Conservation (phyloP, 2,329 filamentous ascomycete genomes). For the Trichoderma atrobrunneum region DNA sequence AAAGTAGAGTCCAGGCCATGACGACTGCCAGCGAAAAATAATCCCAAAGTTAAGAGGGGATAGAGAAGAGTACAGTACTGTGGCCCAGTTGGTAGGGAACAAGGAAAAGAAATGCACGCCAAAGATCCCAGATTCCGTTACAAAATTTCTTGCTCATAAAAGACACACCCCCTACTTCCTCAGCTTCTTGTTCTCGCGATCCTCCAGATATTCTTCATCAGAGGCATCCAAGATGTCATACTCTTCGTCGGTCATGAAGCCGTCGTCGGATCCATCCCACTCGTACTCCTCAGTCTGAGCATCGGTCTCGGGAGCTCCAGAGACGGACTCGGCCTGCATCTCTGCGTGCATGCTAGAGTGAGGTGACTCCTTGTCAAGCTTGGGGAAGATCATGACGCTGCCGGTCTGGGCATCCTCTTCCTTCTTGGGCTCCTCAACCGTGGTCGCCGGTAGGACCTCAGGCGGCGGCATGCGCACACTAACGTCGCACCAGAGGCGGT, state of each 20-base stretch:
- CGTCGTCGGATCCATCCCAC: slow-evolving; percentile 63
- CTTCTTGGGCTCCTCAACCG: slow-evolving; percentile 30
- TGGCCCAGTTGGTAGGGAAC: background rate
- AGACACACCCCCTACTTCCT: slow-evolving; percentile 34
- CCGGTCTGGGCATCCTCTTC: slow-evolving; percentile 32
- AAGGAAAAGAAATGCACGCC: slow-evolving; percentile 9
- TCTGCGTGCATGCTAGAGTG: slow-evolving; percentile 72
- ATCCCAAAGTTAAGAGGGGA: background rate
- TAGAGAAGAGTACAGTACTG: slow-evolving; percentile 13
- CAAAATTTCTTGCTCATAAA: background rate
- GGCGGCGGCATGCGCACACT: slow-evolving; percentile 53
- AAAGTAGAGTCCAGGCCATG: background rate
- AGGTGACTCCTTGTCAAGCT: slow-evolving; percentile 90
- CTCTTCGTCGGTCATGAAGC: slow-evolving; percentile 94
- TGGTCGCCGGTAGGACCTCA: slow-evolving; percentile 28
- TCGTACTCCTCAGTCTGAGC: slow-evolving; percentile 55
- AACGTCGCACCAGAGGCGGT: slow-evolving; percentile 94
- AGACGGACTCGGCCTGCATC: slow-evolving; percentile 40
- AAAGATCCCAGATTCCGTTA: slow-evolving; percentile 12
- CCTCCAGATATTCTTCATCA: slow-evolving; percentile 74
- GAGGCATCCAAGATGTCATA: slow-evolving; percentile 96
- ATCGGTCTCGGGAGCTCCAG: background rate
- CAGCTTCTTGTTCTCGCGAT: slow-evolving; percentile 45
- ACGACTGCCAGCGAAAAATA: background rate
- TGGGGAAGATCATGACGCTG: slow-evolving; percentile 94